These are phyloP conservation scores for Dorcoceras hygrometricum DNA, from an alignment of 257 asterid genomes.

Conservation along the genomic window DNA sequence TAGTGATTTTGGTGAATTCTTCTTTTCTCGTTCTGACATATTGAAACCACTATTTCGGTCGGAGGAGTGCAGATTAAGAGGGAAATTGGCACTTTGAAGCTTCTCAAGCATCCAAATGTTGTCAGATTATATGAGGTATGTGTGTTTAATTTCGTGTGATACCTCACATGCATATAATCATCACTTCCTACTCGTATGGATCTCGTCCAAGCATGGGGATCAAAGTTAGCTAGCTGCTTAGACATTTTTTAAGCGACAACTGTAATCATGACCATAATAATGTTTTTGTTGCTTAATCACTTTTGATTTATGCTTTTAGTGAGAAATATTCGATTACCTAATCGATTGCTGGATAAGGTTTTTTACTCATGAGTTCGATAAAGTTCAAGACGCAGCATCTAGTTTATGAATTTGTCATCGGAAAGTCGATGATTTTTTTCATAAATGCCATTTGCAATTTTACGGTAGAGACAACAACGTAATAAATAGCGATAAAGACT, in stretches of 20 bases:
- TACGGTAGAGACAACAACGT: not conserved
- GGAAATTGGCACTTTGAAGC: conserved; percentile 90
- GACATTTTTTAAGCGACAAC: not conserved
- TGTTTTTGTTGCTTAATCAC: not conserved
- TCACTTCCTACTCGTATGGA: not conserved
- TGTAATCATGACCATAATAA: not conserved
- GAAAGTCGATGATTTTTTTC: not conserved
- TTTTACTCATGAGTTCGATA: not conserved
- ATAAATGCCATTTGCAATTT: not conserved
- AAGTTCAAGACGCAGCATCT: not conserved
- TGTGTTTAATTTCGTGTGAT: not conserved
- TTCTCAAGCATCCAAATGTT: conserved; percentile 92
- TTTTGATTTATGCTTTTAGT: not conserved
- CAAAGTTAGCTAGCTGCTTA: not conserved
- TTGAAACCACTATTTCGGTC: not conserved
- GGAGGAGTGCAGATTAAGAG: conserved; percentile 69
- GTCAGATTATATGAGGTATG: conserved; percentile 84
- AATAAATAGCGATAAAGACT: too few species aligned
- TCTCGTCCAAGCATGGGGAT: too few species aligned
- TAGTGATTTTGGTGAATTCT: not conserved
- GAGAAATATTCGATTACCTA: not conserved
- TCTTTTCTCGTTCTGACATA: not conserved
- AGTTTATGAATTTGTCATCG: not conserved
- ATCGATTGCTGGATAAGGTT: not conserved
- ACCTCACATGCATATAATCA: not conserved